These are phyloP conservation scores for Tylopilus felleus DNA, from an alignment of 768 basidiomycete genomes.

Conservation along the genomic window DNA sequence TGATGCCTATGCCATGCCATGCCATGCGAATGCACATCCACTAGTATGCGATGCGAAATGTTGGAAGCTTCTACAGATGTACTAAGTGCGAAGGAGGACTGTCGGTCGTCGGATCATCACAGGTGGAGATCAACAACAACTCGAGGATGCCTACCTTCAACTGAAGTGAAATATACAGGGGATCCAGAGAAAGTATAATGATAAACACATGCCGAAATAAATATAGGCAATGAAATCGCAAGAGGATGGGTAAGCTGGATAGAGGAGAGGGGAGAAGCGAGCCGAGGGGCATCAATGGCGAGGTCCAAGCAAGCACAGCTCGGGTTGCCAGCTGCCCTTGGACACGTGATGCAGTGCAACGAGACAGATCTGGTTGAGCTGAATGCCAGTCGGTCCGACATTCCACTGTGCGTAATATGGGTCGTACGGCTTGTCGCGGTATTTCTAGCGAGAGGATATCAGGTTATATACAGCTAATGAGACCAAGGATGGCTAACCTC, in stretches of 20 bases:
- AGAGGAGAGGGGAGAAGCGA: neutral
- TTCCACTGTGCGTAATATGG: conserved; percentile 18
- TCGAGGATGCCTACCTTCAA: conserved; percentile 2
- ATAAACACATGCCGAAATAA: conserved; percentile 1
- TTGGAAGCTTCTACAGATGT: neutral
- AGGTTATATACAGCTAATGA: conserved; percentile 2
- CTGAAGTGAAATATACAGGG: neutral
- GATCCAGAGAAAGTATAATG: neutral
- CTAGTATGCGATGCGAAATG: conserved; percentile 3
- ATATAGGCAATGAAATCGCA: neutral
- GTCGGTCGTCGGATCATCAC: neutral
- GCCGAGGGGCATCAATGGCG: conserved; percentile 8
- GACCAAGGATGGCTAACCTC: conserved; percentile 33
- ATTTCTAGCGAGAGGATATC: conserved; percentile 14
- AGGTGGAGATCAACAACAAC: neutral
- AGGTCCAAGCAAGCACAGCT: conserved; percentile 48
- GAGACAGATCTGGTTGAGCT: conserved; percentile 40
- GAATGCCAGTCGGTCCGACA: conserved; percentile 24
- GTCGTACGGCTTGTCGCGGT: conserved; percentile 9
- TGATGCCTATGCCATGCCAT: conserved; percentile 14
- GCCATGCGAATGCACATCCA: conserved; percentile 16
- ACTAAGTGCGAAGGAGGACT: neutral
- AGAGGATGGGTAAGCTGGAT: neutral
- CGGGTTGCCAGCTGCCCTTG: conserved; percentile 77
- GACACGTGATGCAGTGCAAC: conserved; percentile 78